phyloP scores from a whole-genome alignment of 2,329 filamentous ascomycete species.

The Fusarium nisikadoi region DNA sequence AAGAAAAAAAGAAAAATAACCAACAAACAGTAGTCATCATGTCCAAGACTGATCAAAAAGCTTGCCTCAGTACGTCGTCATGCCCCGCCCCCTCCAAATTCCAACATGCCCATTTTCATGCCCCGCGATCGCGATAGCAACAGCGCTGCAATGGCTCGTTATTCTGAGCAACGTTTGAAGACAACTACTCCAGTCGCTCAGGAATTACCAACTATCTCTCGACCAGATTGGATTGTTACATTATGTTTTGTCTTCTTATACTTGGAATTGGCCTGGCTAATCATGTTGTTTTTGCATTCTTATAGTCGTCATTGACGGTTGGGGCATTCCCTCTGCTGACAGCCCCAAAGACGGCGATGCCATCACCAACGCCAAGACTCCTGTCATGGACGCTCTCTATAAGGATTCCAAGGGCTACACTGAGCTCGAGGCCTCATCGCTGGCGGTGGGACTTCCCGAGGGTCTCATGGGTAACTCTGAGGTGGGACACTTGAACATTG shows the following conservation, averaged over 20 bases:
- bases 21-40: constrained; percentile 50
- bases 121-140: constrained; percentile 34
- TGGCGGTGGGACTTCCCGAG: constrained; percentile 94
- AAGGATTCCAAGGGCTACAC: constrained; percentile 86
- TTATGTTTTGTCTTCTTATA: constrained; percentile 65
- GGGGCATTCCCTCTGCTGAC: constrained; percentile 85
- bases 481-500: constrained; percentile 98
- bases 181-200: constrained; percentile 32
- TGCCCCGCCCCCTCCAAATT: constrained; percentile 44
- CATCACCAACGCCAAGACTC: constrained; percentile 92
- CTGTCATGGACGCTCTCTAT: constrained; percentile 92
- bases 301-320: constrained; percentile 97
- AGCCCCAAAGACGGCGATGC: constrained; percentile 93
- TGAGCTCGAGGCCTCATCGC: constrained; percentile 93
- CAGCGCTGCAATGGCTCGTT: constrained; percentile 22
- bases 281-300: constrained; percentile 62
- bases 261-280: constrained; percentile 69
- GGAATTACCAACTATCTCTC: constrained; percentile 9
- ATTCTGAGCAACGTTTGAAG: constrained; percentile 35
- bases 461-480: constrained; percentile 99
- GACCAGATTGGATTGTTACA: constrained; percentile 55
- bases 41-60: constrained; percentile 68
- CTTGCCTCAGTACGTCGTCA: constrained; percentile 67
- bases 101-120: constrained; percentile 36
- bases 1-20: constrained; percentile 10